phyloP scores from a whole-genome alignment of 352 stramenopile genomes.

The Saprolegnia parasitica region DNA sequence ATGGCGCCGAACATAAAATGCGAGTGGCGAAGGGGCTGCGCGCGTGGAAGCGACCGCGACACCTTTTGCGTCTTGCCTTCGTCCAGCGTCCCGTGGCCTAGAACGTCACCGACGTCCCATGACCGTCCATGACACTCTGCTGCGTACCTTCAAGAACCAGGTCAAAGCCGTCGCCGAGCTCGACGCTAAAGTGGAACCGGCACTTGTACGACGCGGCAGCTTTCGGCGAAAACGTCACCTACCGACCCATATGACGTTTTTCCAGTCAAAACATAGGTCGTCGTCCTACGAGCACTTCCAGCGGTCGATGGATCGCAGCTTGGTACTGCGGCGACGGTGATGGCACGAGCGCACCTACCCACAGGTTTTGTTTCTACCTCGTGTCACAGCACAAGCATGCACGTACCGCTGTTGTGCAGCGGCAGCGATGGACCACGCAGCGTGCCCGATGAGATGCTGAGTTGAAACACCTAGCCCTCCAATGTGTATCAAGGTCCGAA shows the following conservation, averaged over 20 bases:
- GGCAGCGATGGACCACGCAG: conserved; percentile 54
- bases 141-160: conserved; percentile 51
- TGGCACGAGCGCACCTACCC: conserved; percentile 41
- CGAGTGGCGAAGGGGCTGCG: conserved; percentile 21
- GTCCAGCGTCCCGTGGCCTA: conserved; percentile 50
- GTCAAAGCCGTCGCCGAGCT: conserved; percentile 57
- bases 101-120: not conserved
- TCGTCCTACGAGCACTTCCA: conserved; percentile 35
- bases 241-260: not conserved
- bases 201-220: conserved; percentile 47
- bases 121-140: not conserved
- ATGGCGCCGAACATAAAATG: conserved; percentile 24
- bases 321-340: conserved; percentile 38
- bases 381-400: not conserved
- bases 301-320: conserved; percentile 37
- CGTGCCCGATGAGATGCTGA: conserved; percentile 40
- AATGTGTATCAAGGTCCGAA: not conserved
- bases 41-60: conserved; percentile 12
- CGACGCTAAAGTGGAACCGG: conserved; percentile 63
- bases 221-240: conserved; percentile 45
- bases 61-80: conserved; percentile 35
- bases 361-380: too few species aligned
- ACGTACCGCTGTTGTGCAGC: conserved; percentile 36
- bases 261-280: not conserved
- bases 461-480: conserved; percentile 43